Conservation (phyloP, 2,329 filamentous ascomycete species). For the Myrmaecium sp. region DNA sequence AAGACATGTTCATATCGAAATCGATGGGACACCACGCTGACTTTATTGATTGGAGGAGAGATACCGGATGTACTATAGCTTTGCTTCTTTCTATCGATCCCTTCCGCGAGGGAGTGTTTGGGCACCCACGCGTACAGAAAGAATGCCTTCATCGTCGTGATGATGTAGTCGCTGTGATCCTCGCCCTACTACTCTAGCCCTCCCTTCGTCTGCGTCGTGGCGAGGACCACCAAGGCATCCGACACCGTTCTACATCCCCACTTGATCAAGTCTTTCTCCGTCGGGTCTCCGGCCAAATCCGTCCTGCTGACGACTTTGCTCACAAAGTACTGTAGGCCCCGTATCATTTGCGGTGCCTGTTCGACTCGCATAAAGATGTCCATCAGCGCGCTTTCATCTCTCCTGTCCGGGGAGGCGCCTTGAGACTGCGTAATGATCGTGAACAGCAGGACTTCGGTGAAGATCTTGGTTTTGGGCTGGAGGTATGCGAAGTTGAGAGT, state of each 20-base stretch:
- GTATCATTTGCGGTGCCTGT: conserved; percentile 49
- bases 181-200: too few relatives aligned
- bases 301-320: conserved; percentile 57
- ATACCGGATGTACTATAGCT: too few relatives aligned
- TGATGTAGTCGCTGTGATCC: too few relatives aligned
- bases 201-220: conserved; percentile 12
- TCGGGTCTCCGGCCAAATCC: conserved; percentile 30
- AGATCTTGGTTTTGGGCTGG: conserved; percentile 57
- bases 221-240: conserved; percentile 16
- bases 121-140: too few relatives aligned
- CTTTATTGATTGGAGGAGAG: too few relatives aligned
- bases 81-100: too few relatives aligned
- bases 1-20: too few relatives aligned
- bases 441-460: conserved; percentile 67
- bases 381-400: conserved; percentile 41
- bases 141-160: too few relatives aligned
- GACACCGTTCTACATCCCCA: conserved; percentile 25
- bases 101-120: too few relatives aligned
- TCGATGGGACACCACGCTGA: too few relatives aligned
- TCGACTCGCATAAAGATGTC: conserved; percentile 50
- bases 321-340: conserved; percentile 65
- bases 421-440: conserved; percentile 54
- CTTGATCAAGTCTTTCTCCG: conserved; percentile 34
- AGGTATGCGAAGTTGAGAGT: conserved; percentile 65
- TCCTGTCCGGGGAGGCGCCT: conserved; percentile 24